Conservation (phyloP, 2,329 filamentous ascomycete genomes). For the Tolypocladium ophioglossoides region DNA sequence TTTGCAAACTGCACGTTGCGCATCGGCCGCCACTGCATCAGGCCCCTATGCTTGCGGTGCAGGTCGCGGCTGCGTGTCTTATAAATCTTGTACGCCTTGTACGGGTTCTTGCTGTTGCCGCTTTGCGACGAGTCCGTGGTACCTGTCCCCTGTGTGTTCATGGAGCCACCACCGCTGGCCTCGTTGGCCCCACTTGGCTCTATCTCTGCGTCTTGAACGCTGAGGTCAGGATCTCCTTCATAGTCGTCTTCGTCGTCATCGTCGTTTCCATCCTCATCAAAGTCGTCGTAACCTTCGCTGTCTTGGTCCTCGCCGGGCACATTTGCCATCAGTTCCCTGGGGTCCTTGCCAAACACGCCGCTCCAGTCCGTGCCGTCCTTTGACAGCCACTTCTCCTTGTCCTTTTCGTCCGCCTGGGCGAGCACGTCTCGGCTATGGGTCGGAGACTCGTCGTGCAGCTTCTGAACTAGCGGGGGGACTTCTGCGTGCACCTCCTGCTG, state of each 20-base stretch:
- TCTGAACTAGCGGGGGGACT: slow-evolving; percentile 59
- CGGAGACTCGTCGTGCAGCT: slow-evolving; percentile 72
- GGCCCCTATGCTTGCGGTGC: slow-evolving; percentile 73
- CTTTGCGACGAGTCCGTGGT: slow-evolving; percentile 19
- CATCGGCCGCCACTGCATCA: slow-evolving; percentile 94
- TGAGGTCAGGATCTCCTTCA: slow-evolving; percentile 39
- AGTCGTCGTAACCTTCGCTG: slow-evolving; percentile 29
- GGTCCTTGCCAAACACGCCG: slow-evolving; percentile 74
- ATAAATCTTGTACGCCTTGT: slow-evolving; percentile 51
- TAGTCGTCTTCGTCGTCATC: slow-evolving; percentile 18
- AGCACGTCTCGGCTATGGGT: slow-evolving; percentile 73
- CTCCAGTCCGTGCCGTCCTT: slow-evolving; percentile 80
- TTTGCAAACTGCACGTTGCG: slow-evolving; percentile 80
- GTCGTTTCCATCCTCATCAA: slow-evolving; percentile 20
- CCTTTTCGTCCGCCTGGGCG: slow-evolving; percentile 57
- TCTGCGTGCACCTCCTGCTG: slow-evolving; percentile 59
- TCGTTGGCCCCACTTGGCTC: slow-evolving; percentile 17
- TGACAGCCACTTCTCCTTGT: slow-evolving; percentile 67
- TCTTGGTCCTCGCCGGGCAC: slow-evolving; percentile 16
- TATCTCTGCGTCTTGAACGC: slow-evolving; percentile 44
- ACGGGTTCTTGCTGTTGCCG: slow-evolving; percentile 37
- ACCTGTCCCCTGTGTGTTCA: slow-evolving; percentile 27
- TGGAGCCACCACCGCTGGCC: slow-evolving; percentile 23
- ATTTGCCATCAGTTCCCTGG: slow-evolving; percentile 35
- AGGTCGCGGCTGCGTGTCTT: slow-evolving; percentile 61